A percentile compares a stretch with the other conserved stretches of the same genome.
Conservation (phyloP, 2,329 filamentous ascomycete species). For the Sporothrix brunneoviolacea region DNA sequence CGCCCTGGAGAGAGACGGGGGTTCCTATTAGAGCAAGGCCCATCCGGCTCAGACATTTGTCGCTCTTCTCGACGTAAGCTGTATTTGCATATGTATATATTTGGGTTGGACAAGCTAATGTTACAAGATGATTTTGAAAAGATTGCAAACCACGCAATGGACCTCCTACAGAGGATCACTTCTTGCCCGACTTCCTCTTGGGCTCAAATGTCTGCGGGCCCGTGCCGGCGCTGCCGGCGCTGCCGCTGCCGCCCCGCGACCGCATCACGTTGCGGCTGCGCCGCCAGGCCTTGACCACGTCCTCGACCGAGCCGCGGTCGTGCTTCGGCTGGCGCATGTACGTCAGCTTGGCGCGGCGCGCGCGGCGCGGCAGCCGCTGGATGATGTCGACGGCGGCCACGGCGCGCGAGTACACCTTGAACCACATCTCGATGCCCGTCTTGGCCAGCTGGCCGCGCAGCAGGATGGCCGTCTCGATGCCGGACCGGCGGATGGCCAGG, state of each 20-base stretch:
- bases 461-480: conserved; percentile 81
- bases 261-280: conserved; percentile 34
- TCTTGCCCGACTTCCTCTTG: conserved; percentile 12
- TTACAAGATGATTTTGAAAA: background rate
- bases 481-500: conserved; percentile 78
- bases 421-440: conserved; percentile 93
- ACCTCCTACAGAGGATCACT: no score
- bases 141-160: no score
- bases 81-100: background rate
- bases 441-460: conserved; percentile 80
- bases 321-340: conserved; percentile 87
- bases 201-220: conserved; percentile 3
- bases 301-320: conserved; percentile 79
- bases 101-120: conserved; percentile 4
- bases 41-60: no score
- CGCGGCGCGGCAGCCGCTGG: conserved; percentile 76
- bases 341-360: conserved; percentile 78
- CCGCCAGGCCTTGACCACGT: conserved; percentile 61
- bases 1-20: no score
- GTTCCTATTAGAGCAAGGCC: no score
- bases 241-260: conserved; percentile 14
- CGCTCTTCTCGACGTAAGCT: no score
- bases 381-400: conserved; percentile 90
- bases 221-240: conserved; percentile 13
- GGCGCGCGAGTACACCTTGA: conserved; percentile 87